A percentile compares a stretch with the other conserved stretches of the same genome.
Conservation (phyloP, 2,329 filamentous ascomycete genomes). For the Scedosporium aurantiacum region DNA sequence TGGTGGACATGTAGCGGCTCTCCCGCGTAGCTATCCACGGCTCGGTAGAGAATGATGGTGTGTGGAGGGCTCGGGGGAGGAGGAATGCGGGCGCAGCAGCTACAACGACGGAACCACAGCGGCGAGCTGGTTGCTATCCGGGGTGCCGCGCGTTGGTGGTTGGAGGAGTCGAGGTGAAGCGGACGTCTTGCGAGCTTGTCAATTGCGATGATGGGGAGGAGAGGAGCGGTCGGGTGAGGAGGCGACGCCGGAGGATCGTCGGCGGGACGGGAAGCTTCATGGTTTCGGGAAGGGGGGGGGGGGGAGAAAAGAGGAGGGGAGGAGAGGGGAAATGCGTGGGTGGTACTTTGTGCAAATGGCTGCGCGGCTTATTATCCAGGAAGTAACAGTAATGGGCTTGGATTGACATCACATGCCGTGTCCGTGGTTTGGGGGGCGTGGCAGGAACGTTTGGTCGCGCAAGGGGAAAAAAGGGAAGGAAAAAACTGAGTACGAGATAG, state of each 20-base stretch:
- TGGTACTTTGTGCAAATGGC: neutral
- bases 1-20: neutral
- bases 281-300: neutral
- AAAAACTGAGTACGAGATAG: neutral
- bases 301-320: neutral
- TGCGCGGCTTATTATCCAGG: neutral
- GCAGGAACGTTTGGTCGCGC: neutral
- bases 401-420: conserved; percentile 1
- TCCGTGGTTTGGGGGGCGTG: neutral
- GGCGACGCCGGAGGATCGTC: neutral
- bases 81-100: neutral
- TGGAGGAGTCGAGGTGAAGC: neutral
- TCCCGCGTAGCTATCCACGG: neutral
- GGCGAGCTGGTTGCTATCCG: conserved; percentile 3
- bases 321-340: neutral
- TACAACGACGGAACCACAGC: neutral
- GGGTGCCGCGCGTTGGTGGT: neutral
- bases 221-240: neutral
- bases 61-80: neutral
- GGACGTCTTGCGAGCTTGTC: neutral
- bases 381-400: neutral
- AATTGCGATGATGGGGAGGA: neutral
- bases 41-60: neutral
- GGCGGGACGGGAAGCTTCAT: neutral
- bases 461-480: neutral